Conservation (phyloP, 306 rosid species). For the Acmispon strigosus region DNA sequence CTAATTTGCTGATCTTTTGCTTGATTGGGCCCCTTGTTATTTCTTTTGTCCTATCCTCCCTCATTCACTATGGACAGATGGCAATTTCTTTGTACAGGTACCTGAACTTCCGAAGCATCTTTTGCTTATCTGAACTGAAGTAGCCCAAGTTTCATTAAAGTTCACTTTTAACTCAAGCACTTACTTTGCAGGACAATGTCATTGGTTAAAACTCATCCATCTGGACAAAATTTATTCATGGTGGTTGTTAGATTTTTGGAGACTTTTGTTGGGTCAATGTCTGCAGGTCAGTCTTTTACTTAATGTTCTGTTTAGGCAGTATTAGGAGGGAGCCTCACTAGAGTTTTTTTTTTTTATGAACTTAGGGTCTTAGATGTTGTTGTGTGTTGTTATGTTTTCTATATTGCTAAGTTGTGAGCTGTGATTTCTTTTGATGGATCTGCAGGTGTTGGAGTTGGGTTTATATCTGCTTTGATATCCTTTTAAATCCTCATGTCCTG, state of each 20-base stretch:
- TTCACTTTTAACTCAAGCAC: constrained; percentile 25
- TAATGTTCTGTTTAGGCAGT: constrained; percentile 8
- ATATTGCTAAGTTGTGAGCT: constrained; percentile 27
- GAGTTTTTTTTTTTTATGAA: background rate
- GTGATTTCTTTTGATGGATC: constrained; percentile 19
- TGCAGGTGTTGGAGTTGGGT: constrained; percentile 98
- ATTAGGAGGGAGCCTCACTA: background rate
- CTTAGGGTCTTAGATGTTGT: background rate
- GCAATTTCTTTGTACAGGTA: constrained; percentile 99
- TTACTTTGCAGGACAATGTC: constrained; percentile 77
- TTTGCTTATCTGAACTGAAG: background rate
- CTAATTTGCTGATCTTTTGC: constrained; percentile 14
- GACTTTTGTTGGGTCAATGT: constrained; percentile 96
- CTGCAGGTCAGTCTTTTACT: constrained; percentile 61
- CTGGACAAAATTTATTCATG: constrained; percentile 75
- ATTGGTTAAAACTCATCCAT: constrained; percentile 51
- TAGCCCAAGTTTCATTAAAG: background rate
- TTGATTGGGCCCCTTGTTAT: background rate
- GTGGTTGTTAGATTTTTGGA: constrained; percentile 87
- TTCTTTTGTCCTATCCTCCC: constrained; percentile 9
- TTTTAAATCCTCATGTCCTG: constrained; percentile 31
- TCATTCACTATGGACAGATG: constrained; percentile 55
- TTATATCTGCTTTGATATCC: constrained; percentile 99
- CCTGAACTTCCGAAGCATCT: constrained; percentile 19
- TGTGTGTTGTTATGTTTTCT: constrained; percentile 6